Evolutionary conservation across 306 rosid species (phyloP).

Genomic region (Cucurbita moschata): DNA sequence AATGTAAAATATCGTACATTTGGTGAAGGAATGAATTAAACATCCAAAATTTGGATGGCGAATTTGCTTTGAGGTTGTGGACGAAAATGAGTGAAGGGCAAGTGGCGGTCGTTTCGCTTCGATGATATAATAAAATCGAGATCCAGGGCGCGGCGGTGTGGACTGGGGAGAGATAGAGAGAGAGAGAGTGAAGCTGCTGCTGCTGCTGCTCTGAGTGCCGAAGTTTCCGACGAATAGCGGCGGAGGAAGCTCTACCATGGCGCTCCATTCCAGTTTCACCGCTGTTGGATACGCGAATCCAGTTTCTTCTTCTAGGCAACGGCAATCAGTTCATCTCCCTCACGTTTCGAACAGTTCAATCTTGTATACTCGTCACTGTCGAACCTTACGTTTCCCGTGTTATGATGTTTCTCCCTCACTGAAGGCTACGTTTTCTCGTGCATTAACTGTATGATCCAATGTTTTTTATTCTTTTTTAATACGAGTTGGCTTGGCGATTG

Average conservation of each 20-base stretch:
- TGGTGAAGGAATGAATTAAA: background rate
- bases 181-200: background rate
- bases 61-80: background rate
- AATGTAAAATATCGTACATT: too few species aligned
- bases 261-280: slow-evolving; percentile 1
- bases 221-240: background rate
- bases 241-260: background rate
- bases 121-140: background rate
- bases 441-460: background rate
- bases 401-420: background rate
- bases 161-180: too few species aligned
- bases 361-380: background rate
- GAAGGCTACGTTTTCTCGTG: background rate
- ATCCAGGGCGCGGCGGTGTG: background rate
- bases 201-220: background rate
- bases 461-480: background rate
- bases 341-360: background rate
- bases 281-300: background rate
- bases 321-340: background rate
- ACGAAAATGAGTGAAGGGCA: background rate
- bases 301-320: background rate
- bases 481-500: background rate
- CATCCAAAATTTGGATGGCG: background rate
- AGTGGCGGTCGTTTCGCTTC: background rate
- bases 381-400: background rate